Evolutionary conservation across 805 yeast genomes (phyloP), one percentile per base, ranked within the genome.

Genomic region (Citeromyces matritensis): DNA sequence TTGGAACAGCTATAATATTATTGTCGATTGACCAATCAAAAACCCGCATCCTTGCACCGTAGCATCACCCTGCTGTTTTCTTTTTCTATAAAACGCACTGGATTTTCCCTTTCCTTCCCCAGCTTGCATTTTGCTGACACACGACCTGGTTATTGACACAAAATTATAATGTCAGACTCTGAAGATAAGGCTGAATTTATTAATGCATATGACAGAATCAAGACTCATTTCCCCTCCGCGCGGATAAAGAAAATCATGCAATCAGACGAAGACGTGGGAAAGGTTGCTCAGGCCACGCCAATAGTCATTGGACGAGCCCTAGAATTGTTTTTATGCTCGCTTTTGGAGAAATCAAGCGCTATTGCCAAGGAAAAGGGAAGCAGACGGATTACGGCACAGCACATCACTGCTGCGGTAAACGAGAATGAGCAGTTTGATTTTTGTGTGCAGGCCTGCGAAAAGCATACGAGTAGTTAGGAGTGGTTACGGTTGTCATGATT

Each of bases 271-370:
- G 99, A 91, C 40, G 86, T 91, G 29, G 99, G 99, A 3, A 91
- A 91, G 49, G 97, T 91, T 4, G 95, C 98, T 3, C 96, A 86
- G 48, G 96, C 95, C 2, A 93, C 99, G 2, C 99, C 99, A 0
- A 80, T 88, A n/a, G 88, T 88, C 11, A 95, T 91, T 6, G 96
- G 97, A 6, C 69, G 95, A 39, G 95, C 98, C 0, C 61, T 91
- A 32, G 97, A 91, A 56, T 68, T 84, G 37, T 91, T 91, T 50
- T 72, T 91, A 67, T 83, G 94, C 31, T 73, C 91, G 33, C 63
- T 91, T 34, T 94, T 91, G 31, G 86, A 82, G 43, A 84, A 81
- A 30, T 68, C 94, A 13, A 75, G 83, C 32, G 65, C 69, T 26
- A 83, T 80, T 39, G 94, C 96, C 4, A 69, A 74, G 33, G 60